Base-by-base conservation (phyloP, 805 yeast species). In the Barnettozyma wickerhamii region DNA sequence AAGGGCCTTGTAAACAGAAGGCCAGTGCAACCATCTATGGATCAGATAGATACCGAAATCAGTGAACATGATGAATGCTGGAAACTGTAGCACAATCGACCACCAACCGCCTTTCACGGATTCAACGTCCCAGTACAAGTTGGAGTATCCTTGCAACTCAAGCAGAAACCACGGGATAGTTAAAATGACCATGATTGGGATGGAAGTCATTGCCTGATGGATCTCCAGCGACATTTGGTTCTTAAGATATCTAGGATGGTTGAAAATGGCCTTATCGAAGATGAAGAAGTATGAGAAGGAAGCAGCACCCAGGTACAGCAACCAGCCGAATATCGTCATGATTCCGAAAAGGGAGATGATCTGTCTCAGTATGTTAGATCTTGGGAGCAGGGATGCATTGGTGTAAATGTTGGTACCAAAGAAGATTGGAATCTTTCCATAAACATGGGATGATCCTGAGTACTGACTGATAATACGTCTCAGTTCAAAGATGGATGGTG, bases 1-100 rank as follows among this genome's bases (percentile, higher is more conserved):
- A 47, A 93, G 69, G 19, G 56, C 63, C 69, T 84, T 90, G 77
- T 93, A 93, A 30, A 93, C 82, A 14, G 72, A 52, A 18, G 96
- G 97, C 87, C 93, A 88, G 63, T 93, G 99, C 57, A 93, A 74
- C 76, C 86, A 77, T 60, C 98, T 80, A 68, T 93, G 99, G 53
- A 89, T 83, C 58, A 84, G 72, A 63, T 93, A 93, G 56, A 93
- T 89, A 42, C 91, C 84, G 62, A 88, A 83, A 66, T 93, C 99
- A 2, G 99, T 93, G 63, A 93, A 93, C 72, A 93, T 74, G 50
- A 93, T 75, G 65, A 91, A 91, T 23, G 75, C 64, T 2, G 93
- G 90, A 46, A 82, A 63, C 63, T 90, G 96, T 45, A 71, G 63
- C 12, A 75, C 38, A 30, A 88, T 53, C 34, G 88, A 78, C 50